These are phyloP conservation scores for Aspergillus steynii DNA, from an alignment of 495 filamentous ascomycete genomes.

Conservation along the genomic window DNA sequence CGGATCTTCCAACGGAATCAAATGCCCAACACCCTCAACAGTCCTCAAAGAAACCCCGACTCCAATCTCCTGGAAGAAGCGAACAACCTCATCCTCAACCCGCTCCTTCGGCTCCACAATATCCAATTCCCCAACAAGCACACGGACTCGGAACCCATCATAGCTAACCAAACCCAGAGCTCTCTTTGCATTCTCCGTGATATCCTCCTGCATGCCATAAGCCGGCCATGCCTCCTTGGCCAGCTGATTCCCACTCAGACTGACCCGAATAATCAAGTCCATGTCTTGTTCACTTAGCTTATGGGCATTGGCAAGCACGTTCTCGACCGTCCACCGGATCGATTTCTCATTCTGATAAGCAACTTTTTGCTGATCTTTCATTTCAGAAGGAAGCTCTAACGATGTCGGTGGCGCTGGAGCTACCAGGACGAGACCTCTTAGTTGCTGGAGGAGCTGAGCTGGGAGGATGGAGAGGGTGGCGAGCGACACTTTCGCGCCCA, in stretches of 20 bases:
- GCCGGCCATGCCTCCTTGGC: slow-evolving; percentile 41
- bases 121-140: slow-evolving; percentile 35
- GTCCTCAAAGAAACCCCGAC: slow-evolving; percentile 11
- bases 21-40: slow-evolving; percentile 17
- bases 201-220: slow-evolving; percentile 44
- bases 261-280: slow-evolving; percentile 28
- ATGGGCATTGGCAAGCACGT: slow-evolving; percentile 33
- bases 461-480: slow-evolving; percentile 24
- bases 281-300: slow-evolving; percentile 23
- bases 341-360: slow-evolving; percentile 34
- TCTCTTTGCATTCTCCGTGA: slow-evolving; percentile 19
- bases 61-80: slow-evolving; percentile 17
- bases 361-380: slow-evolving; percentile 35
- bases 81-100: slow-evolving; percentile 28
- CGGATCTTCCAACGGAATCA: slow-evolving; percentile 20
- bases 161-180: not conserved
- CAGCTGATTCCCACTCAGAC: slow-evolving; percentile 27
- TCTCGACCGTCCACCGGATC: slow-evolving; percentile 32
- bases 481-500: slow-evolving; percentile 46
- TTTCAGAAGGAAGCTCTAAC: slow-evolving; percentile 32
- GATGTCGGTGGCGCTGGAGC: slow-evolving; percentile 37
- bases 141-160: slow-evolving; percentile 14
- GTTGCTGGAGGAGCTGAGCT: slow-evolving; percentile 3
- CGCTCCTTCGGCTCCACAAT: slow-evolving; percentile 36
- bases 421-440: slow-evolving; percentile 38